Evolutionary conservation across 2,329 filamentous ascomycete species (phyloP).

Genomic region (Neobulgaria alba): DNA sequence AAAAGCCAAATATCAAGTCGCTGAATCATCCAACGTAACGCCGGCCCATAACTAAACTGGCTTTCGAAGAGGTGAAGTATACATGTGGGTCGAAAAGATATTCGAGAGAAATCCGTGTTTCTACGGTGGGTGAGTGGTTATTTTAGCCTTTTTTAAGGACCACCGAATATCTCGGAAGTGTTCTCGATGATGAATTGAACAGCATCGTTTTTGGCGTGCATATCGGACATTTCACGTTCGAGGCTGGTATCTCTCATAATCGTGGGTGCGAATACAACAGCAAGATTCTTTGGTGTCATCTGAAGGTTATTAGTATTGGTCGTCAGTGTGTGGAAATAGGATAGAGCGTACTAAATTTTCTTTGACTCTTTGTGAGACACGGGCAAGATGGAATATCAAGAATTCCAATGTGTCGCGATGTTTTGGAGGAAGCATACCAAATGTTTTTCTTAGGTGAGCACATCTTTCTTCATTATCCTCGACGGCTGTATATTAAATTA

Average conservation of each 20-base stretch:
- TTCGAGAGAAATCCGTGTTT: neutral
- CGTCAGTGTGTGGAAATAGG: neutral
- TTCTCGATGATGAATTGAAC: constrained; percentile 93
- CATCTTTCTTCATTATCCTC: constrained; percentile 59
- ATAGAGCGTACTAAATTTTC: constrained; percentile 65
- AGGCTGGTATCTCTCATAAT: constrained; percentile 89
- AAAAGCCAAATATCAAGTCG: no score
- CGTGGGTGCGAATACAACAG: constrained; percentile 94
- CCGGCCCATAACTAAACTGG: neutral
- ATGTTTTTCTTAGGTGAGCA: constrained; percentile 60
- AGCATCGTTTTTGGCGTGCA: constrained; percentile 84
- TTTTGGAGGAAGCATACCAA: constrained; percentile 70
- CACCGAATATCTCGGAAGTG: constrained; percentile 67
- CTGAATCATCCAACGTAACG: neutral
- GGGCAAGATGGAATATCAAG: constrained; percentile 83
- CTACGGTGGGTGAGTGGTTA: neutral
- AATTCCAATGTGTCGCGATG: constrained; percentile 90
- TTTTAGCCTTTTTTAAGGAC: neutral
- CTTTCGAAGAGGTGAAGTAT: neutral
- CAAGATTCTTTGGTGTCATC: constrained; percentile 95
- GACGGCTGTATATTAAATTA: constrained; percentile 42
- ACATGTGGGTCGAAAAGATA: neutral
- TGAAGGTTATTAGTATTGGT: constrained; percentile 30
- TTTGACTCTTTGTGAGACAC: constrained; percentile 72
- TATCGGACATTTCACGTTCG: constrained; percentile 92